Percentiles rank a stretch among this genome's conserved stretches.
phyloP scores from a whole-genome alignment of 2,329 filamentous ascomycete genomes.

The Hymenoscyphus fraxineus region DNA sequence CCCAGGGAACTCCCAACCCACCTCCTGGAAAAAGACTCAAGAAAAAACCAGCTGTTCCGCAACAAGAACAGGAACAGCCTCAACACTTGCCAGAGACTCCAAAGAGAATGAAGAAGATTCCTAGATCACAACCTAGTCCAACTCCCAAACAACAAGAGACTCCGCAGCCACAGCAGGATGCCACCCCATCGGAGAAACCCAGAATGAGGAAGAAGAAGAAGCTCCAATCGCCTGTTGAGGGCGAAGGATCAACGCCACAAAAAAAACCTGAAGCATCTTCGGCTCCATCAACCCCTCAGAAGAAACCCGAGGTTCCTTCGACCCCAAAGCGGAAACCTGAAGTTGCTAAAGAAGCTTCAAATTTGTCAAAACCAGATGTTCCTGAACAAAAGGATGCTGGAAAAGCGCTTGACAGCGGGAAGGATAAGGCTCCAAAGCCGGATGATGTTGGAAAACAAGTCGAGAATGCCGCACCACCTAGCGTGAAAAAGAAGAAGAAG shows the following conservation, averaged over 20 bases:
- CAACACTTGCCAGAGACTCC: slow-evolving; percentile 4
- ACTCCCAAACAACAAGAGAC: slow-evolving; percentile 2
- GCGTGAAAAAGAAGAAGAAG: background rate
- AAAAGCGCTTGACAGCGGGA: background rate
- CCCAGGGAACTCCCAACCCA: slow-evolving; percentile 2
- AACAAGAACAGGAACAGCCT: background rate
- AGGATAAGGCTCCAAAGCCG: background rate
- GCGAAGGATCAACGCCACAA: background rate
- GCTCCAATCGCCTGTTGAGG: background rate
- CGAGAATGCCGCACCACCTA: background rate
- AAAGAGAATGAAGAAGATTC: slow-evolving; percentile 5
- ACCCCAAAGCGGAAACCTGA: background rate
- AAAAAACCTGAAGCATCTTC: background rate
- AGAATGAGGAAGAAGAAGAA: slow-evolving; percentile 9
- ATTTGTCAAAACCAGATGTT: background rate
- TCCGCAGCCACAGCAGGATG: background rate
- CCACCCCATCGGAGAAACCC: background rate
- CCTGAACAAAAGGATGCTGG: background rate
- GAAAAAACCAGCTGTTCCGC: slow-evolving; percentile 8
- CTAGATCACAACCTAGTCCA: slow-evolving; percentile 4
- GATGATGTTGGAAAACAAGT: background rate
- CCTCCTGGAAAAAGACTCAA: slow-evolving; percentile 3
- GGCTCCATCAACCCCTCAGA: too few relatives aligned
- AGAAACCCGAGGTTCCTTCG: too few relatives aligned
- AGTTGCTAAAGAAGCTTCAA: background rate